Base-by-base conservation (phyloP, 768 basidiomycete species). In the Mycena olivaceomarginata region DNA sequence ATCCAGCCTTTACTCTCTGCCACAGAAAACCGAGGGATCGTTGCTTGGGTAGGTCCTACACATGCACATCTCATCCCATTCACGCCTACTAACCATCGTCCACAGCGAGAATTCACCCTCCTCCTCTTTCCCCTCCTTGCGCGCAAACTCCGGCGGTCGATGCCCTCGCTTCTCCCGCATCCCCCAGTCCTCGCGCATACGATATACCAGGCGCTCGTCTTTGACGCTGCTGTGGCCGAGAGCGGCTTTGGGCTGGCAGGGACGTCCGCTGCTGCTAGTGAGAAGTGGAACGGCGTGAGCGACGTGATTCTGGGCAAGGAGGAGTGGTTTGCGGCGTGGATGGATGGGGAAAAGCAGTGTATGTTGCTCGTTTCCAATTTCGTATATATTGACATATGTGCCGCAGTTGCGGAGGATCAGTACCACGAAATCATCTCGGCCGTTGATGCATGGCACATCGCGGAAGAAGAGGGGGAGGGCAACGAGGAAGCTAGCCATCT, bases 131-230 rank as follows among this genome's bases (percentile, higher is more conserved):
- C 96, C 0, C 85, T 97, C 9, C 88, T 98, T 4, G 88, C 93
- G 9, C 90, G 93, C 41, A 97, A 99, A 81, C 87, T 99, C 15
- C 90, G 88, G 56, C 92, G 91, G 60, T 94, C 95, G 0, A 88
- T 97, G 46, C 95, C 97, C 0, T 83, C 90, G 22, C 85, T 99
- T 13, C 86, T 99, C 6, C 86, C 92, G 2, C 93, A 94, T 79
- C 96, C 98, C 0, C 92, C 97, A 0, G 86, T 99, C 25, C 88
- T 99, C 9, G 98, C 98, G 2, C 98, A 99, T 82, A 99, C 97
- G 1, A 94, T 99, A 64, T 98, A 98, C 83, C 97, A 99, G 84
- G 92, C 97, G 0, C 87, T 99, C 5, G 85, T 93, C 0, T 99
- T 99, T 79, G 98, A 99, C 84, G 92, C 93, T 39, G 89, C 93